These are phyloP conservation scores for Rhodosporidiobolus sp. DNA, from an alignment of 768 basidiomycete genomes.

Conservation along the genomic window DNA sequence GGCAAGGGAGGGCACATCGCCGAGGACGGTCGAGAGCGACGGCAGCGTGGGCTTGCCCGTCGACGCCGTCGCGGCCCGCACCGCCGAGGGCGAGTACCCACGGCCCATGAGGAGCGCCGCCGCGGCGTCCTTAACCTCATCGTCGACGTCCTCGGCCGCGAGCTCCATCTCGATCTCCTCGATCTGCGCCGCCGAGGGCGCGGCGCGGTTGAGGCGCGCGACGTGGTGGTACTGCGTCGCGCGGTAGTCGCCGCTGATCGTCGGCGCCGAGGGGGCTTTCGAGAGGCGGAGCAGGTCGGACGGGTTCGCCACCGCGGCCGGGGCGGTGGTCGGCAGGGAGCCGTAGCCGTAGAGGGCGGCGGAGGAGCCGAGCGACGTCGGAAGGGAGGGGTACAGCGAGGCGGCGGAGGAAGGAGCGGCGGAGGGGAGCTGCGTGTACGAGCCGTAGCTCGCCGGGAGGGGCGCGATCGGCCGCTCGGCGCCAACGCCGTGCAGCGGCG, in stretches of 20 bases:
- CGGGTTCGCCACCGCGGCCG: slow-evolving; percentile 12
- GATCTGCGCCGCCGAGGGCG: background rate
- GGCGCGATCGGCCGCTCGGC: background rate
- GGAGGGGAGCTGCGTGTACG: background rate
- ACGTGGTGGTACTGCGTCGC: slow-evolving; percentile 35
- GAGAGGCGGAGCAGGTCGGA: slow-evolving; percentile 14
- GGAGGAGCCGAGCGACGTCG: background rate
- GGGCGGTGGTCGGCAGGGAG: background rate
- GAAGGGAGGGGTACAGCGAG: background rate
- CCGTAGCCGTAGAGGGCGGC: background rate
- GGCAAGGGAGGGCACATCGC: slow-evolving; percentile 11
- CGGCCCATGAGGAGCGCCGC: slow-evolving; percentile 27
- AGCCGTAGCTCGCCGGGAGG: background rate
- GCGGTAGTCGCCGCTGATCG: slow-evolving; percentile 31
- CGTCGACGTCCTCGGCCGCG: slow-evolving; percentile 27
- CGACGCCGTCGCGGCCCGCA: background rate
- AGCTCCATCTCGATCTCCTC: slow-evolving; percentile 6
- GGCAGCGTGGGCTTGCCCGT: slow-evolving; percentile 7
- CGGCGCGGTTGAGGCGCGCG: slow-evolving; percentile 29
- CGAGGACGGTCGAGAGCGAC: slow-evolving; percentile 17
- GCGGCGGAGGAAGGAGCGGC: background rate
- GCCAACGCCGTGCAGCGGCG: too few species aligned
- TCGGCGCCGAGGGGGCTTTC: slow-evolving; percentile 26
- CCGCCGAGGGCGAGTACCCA: background rate
- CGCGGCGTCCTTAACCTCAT: slow-evolving; percentile 31